A percentile compares a stretch with the other conserved stretches of the same genome.
Evolutionary conservation across 257 asterid species (phyloP).

Genomic region (Buddleja alternifolia): DNA sequence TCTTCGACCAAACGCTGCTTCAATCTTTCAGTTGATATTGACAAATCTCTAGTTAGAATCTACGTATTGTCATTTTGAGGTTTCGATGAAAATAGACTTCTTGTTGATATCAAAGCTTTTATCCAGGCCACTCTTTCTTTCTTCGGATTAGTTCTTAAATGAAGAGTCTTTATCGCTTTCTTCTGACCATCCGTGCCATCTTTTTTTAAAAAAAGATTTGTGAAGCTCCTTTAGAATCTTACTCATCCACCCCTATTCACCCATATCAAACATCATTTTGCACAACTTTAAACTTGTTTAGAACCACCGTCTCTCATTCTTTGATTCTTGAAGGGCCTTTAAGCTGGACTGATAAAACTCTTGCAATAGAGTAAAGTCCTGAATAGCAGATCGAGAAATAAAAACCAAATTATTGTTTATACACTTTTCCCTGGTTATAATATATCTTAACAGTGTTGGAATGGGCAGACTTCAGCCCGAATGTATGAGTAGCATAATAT

Average conservation of each 20-base stretch:
- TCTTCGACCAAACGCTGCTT: constrained; percentile 79
- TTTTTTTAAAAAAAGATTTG: constrained; percentile 92
- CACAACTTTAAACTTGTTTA: constrained; percentile 94
- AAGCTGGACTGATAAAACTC: constrained; percentile 93
- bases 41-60: constrained; percentile 60
- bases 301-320: constrained; percentile 98
- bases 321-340: constrained; percentile 96
- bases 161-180: constrained; percentile 92
- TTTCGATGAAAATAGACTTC: constrained; percentile 60
- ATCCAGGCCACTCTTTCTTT: constrained; percentile 90
- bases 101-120: constrained; percentile 68
- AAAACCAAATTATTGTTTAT: constrained; percentile 96
- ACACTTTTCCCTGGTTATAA: constrained; percentile 95
- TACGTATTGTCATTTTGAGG: constrained; percentile 59
- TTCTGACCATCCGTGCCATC: constrained; percentile 98
- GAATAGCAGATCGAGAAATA: constrained; percentile 93
- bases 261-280: constrained; percentile 95
- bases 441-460: too few species aligned
- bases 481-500: too few species aligned
- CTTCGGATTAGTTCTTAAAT: constrained; percentile 71
- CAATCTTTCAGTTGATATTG: constrained; percentile 78
- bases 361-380: constrained; percentile 80
- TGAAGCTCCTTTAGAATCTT: constrained; percentile 98
- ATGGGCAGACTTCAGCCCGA: too few species aligned
- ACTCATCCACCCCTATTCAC: constrained; percentile 91